Conservation (phyloP, 2,329 filamentous ascomycete species). For the Colletotrichum sp. region DNA sequence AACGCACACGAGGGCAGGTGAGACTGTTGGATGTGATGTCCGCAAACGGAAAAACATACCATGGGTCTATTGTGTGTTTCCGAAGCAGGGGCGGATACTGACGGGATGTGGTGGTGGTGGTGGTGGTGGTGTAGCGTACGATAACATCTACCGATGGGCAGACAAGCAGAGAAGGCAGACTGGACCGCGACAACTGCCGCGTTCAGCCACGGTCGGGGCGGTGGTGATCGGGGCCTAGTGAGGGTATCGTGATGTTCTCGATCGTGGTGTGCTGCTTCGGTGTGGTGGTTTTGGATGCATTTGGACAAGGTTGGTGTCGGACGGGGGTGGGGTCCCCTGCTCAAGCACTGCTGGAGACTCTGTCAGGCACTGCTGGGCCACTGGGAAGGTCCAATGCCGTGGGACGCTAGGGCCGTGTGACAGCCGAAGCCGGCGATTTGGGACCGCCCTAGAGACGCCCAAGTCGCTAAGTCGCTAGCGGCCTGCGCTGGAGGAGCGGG, state of each 20-base stretch:
- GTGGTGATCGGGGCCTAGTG: not conserved
- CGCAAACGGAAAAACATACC: not conserved
- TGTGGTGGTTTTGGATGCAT: not conserved
- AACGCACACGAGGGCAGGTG: not conserved
- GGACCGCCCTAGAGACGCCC: not conserved
- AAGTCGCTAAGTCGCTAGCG: not conserved
- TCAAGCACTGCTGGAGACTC: no score
- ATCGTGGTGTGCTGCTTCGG: not conserved
- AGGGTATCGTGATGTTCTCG: not conserved
- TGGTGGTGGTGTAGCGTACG: not conserved
- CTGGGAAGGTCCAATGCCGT: not conserved
- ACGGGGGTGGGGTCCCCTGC: not conserved
- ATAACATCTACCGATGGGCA: not conserved
- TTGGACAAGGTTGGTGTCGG: not conserved
- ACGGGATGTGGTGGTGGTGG: not conserved
- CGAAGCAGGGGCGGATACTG: not conserved
- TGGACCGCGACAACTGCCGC: not conserved
- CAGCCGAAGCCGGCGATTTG: not conserved
- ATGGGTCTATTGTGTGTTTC: not conserved
- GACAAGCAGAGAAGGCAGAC: not conserved
- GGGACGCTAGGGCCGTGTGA: not conserved
- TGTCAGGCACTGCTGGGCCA: not conserved
- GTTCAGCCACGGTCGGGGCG: not conserved
- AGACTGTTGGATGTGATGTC: not conserved
- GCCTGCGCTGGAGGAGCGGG: not conserved